Percentiles rank a stretch among this genome's conserved stretches.
These are phyloP conservation scores for Solidago caesia DNA, from an alignment of 129 eudicot species.

Conservation along the genomic window DNA sequence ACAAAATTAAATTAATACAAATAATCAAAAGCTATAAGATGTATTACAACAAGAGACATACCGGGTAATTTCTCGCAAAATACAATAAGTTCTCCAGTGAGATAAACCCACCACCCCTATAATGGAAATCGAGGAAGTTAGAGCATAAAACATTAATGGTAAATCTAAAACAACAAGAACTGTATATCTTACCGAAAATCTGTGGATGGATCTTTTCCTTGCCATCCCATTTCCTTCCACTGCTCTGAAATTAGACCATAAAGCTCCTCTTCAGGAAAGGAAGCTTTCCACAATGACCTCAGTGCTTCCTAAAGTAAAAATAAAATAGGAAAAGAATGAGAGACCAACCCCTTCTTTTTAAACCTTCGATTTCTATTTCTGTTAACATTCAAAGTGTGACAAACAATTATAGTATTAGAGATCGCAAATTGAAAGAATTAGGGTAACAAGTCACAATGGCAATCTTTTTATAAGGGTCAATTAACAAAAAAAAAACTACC, in stretches of 20 bases:
- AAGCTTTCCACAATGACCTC: slow-evolving; percentile 82
- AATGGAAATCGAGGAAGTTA: slow-evolving; percentile 25
- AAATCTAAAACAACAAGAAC: slow-evolving; percentile 7
- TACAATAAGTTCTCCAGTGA: slow-evolving; percentile 90
- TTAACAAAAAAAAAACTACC: too few species aligned
- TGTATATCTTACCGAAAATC: slow-evolving; percentile 66
- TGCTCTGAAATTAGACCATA: slow-evolving; percentile 76
- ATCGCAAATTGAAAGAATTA: too few species aligned
- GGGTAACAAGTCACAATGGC: too few species aligned
- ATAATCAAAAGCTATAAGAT: slow-evolving; percentile 16
- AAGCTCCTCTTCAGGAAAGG: slow-evolving; percentile 83
- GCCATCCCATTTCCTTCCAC: slow-evolving; percentile 99
- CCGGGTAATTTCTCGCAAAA: slow-evolving; percentile 84
- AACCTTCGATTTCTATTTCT: neutral
- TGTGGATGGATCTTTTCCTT: slow-evolving; percentile 97
- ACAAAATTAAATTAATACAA: slow-evolving; percentile 3
- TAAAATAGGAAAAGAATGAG: slow-evolving; percentile 16
- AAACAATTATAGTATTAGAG: neutral
- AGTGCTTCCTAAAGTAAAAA: slow-evolving; percentile 66
- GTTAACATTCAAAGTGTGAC: neutral
- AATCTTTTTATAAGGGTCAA: too few species aligned
- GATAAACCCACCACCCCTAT: slow-evolving; percentile 98
- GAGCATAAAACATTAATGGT: slow-evolving; percentile 4
- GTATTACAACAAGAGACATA: slow-evolving; percentile 36
- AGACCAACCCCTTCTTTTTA: neutral